phyloP scores from a whole-genome alignment of 2,329 filamentous ascomycete species.

The Diplodia scrobiculata region DNA sequence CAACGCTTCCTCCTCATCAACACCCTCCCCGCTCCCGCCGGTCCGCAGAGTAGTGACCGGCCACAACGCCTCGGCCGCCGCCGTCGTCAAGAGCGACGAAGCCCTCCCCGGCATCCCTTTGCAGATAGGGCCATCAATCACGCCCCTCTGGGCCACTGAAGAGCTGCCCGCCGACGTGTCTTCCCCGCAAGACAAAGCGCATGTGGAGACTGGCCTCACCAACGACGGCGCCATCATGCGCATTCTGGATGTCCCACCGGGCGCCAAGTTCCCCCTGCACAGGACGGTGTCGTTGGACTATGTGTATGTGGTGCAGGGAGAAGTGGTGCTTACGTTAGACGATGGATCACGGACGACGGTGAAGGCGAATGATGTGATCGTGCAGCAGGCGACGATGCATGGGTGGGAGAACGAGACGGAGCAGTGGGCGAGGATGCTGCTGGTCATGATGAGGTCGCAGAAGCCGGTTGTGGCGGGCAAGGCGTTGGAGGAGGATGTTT shows the following conservation, averaged over 20 bases:
- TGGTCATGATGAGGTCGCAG: conserved; percentile 11
- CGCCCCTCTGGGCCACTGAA: background rate
- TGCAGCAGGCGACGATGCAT: conserved; percentile 18
- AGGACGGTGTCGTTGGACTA: background rate
- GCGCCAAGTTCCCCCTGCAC: background rate
- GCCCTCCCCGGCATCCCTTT: background rate
- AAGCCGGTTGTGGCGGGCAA: background rate
- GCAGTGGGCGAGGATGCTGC: background rate
- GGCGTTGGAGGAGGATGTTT: background rate
- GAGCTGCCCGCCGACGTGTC: conserved; percentile 6
- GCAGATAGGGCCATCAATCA: background rate
- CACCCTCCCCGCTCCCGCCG: background rate
- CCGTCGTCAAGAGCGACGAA: background rate
- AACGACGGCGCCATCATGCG: conserved; percentile 2
- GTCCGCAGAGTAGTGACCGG: background rate
- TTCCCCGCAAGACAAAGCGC: background rate
- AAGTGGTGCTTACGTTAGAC: background rate
- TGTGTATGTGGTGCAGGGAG: conserved; percentile 3
- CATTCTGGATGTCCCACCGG: background rate
- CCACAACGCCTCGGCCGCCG: background rate
- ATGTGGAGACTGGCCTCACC: background rate
- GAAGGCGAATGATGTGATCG: conserved; percentile 9
- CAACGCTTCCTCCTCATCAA: background rate
- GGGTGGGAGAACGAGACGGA: conserved; percentile 17
- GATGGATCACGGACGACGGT: conserved; percentile 13